Evolutionary conservation across 2,329 filamentous ascomycete species (phyloP), one percentile per base, ranked within the genome.

Genomic region (Teratosphaeria zuluensis): DNA sequence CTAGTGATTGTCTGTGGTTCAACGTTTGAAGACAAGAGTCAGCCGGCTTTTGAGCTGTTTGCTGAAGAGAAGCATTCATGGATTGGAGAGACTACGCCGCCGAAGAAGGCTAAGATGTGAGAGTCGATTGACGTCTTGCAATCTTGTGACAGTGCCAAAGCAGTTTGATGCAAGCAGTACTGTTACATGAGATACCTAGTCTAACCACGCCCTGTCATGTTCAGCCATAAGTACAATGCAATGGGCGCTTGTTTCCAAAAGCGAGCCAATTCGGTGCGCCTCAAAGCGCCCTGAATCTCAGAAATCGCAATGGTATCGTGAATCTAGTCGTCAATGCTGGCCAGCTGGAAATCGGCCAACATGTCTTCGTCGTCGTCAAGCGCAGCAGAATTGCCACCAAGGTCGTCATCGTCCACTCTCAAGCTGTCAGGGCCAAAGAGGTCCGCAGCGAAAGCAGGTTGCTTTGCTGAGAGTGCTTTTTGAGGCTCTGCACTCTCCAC

Each of bases 1-100:
- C 59, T 68, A 32, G 59, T 57, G 4, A 59, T 62, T 19, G 51
- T 67, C 12, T 55, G 60, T 35, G 56, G 58, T 19, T 61, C 64
- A 14, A 59, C 61, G 8, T 58, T 66, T 5, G 57, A 64, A 14
- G 63, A 60, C 4, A 51, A 57, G 6, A 64, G 61, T 42, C 53
- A 54, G 21, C 61, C 61, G 51, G 57, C 58, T 31, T 58, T 51
- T 57, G 61, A 63, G 53, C 48, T 61, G 19, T 63, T 59, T 38
- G 51, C 19, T n/a, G 60, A 63, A 48, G 58, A 60, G 53, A 63
- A 58, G 59, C 51, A 57, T 53, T n/a, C 33, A 6, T 63, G 59
- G 59, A 46, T 60, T 12, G 52, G 63, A 12, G 61, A 63, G 32
- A 63, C 64, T 7, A 59, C 60, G 24, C 53, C 56, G 19, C 56